These are phyloP conservation scores for Clarireedia sp. DNA, from an alignment of 2,329 filamentous ascomycete species.

Conservation along the genomic window DNA sequence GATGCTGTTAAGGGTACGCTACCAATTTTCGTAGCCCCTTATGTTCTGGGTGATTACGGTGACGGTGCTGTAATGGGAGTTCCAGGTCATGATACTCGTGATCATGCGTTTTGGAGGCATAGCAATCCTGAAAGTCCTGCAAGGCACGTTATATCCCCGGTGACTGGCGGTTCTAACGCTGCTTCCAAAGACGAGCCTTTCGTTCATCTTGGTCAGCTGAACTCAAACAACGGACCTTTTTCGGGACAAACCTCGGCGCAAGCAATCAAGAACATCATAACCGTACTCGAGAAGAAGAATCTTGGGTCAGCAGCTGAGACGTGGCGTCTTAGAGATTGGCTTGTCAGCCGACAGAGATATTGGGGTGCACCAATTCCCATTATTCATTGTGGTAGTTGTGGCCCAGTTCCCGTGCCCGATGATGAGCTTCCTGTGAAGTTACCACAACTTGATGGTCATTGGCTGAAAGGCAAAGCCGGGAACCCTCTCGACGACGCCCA, in stretches of 20 bases:
- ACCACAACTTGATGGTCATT: constrained; percentile 61
- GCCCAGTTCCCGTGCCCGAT: constrained; percentile 69
- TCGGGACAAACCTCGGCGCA: constrained; percentile 54
- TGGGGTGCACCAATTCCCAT: constrained; percentile 91
- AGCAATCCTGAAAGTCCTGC: constrained; percentile 56
- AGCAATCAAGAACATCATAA: constrained; percentile 53
- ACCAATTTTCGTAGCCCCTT: constrained; percentile 75
- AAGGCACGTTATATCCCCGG: constrained; percentile 48
- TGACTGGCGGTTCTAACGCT: constrained; percentile 39
- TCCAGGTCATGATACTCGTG: constrained; percentile 72
- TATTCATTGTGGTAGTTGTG: constrained; percentile 70
- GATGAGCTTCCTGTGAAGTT: constrained; percentile 69
- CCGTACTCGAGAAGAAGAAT: constrained; percentile 42
- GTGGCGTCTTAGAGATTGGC: constrained; percentile 81
- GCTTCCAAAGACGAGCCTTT: constrained; percentile 47
- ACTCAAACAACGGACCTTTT: constrained; percentile 56
- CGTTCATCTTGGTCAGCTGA: constrained; percentile 59
- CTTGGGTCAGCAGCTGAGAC: constrained; percentile 58
- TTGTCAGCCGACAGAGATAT: constrained; percentile 85
- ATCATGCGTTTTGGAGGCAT: constrained; percentile 71
- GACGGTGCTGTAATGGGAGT: constrained; percentile 90
- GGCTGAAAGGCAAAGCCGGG: constrained; percentile 60
- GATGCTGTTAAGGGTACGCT: constrained; percentile 48
- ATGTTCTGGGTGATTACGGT: constrained; percentile 78
- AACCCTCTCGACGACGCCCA: constrained; percentile 68